phyloP scores from a whole-genome alignment of 2,329 filamentous ascomycete genomes.

The Calonectria leucothoes region DNA sequence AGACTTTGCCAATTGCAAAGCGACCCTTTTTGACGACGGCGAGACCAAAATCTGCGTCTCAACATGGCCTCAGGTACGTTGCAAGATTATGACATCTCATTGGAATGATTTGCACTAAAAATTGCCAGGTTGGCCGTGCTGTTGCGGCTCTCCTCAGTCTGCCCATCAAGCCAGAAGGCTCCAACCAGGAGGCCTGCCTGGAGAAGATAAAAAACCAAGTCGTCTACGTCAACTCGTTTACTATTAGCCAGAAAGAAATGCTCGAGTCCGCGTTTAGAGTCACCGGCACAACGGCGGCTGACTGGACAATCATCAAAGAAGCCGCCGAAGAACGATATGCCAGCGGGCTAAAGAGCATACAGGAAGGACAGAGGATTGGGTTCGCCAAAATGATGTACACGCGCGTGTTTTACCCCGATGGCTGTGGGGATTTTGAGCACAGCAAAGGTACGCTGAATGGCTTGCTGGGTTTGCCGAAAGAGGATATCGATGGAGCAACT shows the following conservation, averaged over 20 bases:
- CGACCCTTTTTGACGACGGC: slow-evolving; percentile 67
- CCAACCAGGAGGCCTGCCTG: slow-evolving; percentile 47
- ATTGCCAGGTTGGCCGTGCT: slow-evolving; percentile 54
- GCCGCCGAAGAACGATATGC: slow-evolving; percentile 58
- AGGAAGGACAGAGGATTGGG: slow-evolving; percentile 52
- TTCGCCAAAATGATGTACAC: slow-evolving; percentile 66
- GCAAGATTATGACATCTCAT: background rate
- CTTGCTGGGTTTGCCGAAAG: slow-evolving; percentile 65
- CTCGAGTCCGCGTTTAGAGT: slow-evolving; percentile 69
- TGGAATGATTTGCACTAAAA: background rate
- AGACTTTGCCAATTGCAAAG: slow-evolving; percentile 54
- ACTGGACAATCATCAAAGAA: slow-evolving; percentile 61
- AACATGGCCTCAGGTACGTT: slow-evolving; percentile 66
- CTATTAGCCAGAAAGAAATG: slow-evolving; percentile 73
- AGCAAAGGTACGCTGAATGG: slow-evolving; percentile 69
- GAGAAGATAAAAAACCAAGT: slow-evolving; percentile 53
- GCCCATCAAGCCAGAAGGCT: slow-evolving; percentile 55
- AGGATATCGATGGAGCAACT: slow-evolving; percentile 65
- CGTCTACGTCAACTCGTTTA: slow-evolving; percentile 66
- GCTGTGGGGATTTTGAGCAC: slow-evolving; percentile 54
- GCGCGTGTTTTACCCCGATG: slow-evolving; percentile 60
- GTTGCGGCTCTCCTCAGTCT: slow-evolving; percentile 62
- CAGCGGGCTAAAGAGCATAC: slow-evolving; percentile 58
- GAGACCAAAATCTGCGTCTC: slow-evolving; percentile 65
- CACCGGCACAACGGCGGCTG: slow-evolving; percentile 64